Evolutionary conservation across 345 rosid species (phyloP).

Genomic region (Eucalyptus camaldulensis): DNA sequence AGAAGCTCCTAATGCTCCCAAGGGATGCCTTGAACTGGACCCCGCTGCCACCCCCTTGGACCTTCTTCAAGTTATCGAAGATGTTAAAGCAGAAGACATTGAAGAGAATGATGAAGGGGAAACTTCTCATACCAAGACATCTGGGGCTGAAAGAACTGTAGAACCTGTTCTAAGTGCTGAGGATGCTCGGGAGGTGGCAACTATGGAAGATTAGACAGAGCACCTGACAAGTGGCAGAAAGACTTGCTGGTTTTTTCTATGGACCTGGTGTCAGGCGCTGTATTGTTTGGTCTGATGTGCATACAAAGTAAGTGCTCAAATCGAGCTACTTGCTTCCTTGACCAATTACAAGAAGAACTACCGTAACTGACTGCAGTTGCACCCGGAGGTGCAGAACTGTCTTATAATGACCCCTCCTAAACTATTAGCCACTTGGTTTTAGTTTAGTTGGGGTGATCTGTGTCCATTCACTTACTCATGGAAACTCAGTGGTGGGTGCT

Average conservation of each 20-base stretch:
- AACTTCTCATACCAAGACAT: background rate
- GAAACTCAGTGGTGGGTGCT: background rate
- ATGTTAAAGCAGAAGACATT: background rate
- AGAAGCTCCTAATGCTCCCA: conserved; percentile 19
- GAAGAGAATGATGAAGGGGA: background rate
- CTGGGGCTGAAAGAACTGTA: background rate
- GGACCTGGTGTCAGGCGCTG: background rate
- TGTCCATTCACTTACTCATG: background rate
- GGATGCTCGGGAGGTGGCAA: background rate
- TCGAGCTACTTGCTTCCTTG: background rate
- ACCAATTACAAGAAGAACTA: background rate
- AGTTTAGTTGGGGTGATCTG: background rate
- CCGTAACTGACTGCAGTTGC: background rate
- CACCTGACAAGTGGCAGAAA: background rate
- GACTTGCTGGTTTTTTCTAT: background rate
- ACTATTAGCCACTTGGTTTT: background rate
- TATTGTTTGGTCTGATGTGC: background rate
- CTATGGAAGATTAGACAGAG: background rate
- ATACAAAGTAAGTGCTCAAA: background rate
- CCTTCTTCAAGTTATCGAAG: conserved; percentile 15
- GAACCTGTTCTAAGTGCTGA: background rate
- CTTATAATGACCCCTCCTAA: background rate
- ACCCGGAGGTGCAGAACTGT: background rate
- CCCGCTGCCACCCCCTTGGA: conserved; percentile 33
- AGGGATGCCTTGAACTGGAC: conserved; percentile 30